Conservation (phyloP, 1,139 yeast species). For the Pichia sp. region DNA sequence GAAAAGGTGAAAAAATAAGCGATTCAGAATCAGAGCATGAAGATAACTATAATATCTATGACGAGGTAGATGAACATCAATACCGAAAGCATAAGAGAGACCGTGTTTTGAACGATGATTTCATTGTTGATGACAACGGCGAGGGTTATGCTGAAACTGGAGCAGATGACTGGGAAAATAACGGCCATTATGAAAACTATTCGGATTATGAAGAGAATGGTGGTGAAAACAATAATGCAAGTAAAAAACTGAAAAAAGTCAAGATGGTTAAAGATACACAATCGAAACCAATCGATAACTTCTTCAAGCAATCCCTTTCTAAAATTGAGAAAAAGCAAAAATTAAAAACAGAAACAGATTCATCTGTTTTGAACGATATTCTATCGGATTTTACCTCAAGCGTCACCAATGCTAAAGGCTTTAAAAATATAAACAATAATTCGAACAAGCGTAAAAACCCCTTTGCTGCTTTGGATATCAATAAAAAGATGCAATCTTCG, state of each 20-base stretch:
- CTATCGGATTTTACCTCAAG: slow-evolving; percentile 33
- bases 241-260: slow-evolving; percentile 22
- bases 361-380: slow-evolving; percentile 36
- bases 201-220: background rate
- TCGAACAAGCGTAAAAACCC: slow-evolving; percentile 19
- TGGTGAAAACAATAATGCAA: slow-evolving; percentile 29
- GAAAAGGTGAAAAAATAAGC: slow-evolving; percentile 29
- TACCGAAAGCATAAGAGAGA: slow-evolving; percentile 71
- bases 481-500: slow-evolving; percentile 6
- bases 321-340: slow-evolving; percentile 14
- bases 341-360: slow-evolving; percentile 21
- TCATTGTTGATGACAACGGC: slow-evolving; percentile 89
- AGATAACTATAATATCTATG: slow-evolving; percentile 54
- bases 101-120: slow-evolving; percentile 80
- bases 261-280: slow-evolving; percentile 28
- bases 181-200: background rate
- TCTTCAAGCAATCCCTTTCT: slow-evolving; percentile 32
- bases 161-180: slow-evolving; percentile 74
- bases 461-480: slow-evolving; percentile 20
- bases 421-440: slow-evolving; percentile 14
- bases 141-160: slow-evolving; percentile 90
- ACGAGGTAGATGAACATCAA: slow-evolving; percentile 77
- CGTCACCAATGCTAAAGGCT: slow-evolving; percentile 12
- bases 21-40: slow-evolving; percentile 22
- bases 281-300: slow-evolving; percentile 44